A percentile compares a stretch with the other conserved stretches of the same genome.
Evolutionary conservation across 371 early-diverging fungal species (phyloP).

Genomic region (Mortierella sp.): DNA sequence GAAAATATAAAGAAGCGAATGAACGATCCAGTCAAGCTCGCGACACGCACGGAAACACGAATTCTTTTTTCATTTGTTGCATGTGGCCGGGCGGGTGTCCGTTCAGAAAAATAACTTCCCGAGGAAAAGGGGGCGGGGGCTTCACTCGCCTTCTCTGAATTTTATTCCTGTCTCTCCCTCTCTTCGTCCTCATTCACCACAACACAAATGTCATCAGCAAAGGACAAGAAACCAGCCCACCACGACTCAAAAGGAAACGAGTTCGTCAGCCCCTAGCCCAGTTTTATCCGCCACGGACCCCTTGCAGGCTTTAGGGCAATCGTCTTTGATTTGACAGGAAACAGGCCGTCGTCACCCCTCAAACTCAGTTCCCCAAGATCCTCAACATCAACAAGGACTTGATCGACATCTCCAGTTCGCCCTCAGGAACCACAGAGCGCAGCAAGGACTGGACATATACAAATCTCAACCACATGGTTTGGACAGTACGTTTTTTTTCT

Average conservation of each 20-base stretch:
- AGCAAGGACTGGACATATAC: not conserved
- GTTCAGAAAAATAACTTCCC: not conserved
- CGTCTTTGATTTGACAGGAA: constrained; percentile 35
- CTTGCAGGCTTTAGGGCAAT: constrained; percentile 10
- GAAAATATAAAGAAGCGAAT: no score
- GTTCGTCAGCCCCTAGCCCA: constrained; percentile 62
- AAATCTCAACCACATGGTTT: constrained; percentile 61
- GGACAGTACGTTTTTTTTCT: constrained; percentile 59
- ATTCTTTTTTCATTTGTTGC: no score
- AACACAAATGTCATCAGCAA: constrained; percentile 19
- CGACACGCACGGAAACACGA: not conserved
- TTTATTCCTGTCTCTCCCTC: not conserved
- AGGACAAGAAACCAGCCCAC: constrained; percentile 20
- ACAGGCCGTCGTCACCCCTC: constrained; percentile 22
- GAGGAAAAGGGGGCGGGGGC: no score
- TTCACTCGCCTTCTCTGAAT: not conserved
- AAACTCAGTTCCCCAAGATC: constrained; percentile 28
- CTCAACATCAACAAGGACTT: constrained; percentile 23
- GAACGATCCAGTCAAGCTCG: no score
- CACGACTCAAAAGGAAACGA: constrained; percentile 46
- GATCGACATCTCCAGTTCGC: constrained; percentile 24
- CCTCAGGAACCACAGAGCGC: not conserved
- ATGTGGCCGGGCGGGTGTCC: not conserved
- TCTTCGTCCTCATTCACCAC: not conserved
- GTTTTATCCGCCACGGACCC: constrained; percentile 42